Percentiles rank a stretch among this genome's conserved stretches.
Evolutionary conservation across 2,329 filamentous ascomycete species (phyloP).

Genomic region (Sarocladium brachiariae): DNA sequence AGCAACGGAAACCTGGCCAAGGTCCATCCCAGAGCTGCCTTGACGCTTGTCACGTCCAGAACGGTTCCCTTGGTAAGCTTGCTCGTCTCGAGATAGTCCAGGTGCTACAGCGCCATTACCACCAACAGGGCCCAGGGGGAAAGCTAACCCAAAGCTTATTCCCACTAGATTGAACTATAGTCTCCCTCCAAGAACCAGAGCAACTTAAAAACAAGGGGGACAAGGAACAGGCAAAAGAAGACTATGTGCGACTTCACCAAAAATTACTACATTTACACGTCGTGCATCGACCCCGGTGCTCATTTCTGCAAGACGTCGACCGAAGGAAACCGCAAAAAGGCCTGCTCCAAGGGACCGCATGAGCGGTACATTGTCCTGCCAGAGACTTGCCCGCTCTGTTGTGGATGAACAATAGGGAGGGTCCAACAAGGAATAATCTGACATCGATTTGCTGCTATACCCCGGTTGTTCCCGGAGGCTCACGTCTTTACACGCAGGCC

Average conservation of each 20-base stretch:
- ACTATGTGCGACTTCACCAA: constrained; percentile 61
- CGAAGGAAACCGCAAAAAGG: constrained; percentile 54
- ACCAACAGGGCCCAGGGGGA: constrained; percentile 28
- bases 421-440: background rate
- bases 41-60: too few relatives aligned
- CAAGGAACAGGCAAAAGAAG: too few relatives aligned
- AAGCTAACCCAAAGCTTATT: constrained; percentile 30
- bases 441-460: background rate
- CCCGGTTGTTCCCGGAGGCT: background rate
- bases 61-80: background rate
- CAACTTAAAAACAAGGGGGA: constrained; percentile 73
- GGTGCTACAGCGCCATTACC: background rate
- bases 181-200: constrained; percentile 48
- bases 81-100: background rate
- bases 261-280: constrained; percentile 71
- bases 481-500: background rate
- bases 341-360: constrained; percentile 59
- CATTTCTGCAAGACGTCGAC: constrained; percentile 66
- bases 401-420: constrained; percentile 10
- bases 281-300: constrained; percentile 59
- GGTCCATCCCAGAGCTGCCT: too few relatives aligned
- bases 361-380: constrained; percentile 67
- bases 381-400: constrained; percentile 48
- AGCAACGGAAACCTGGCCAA: too few relatives aligned
- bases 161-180: background rate